Evolutionary conservation across 192 early-diverging fungal genomes (phyloP), one percentile per base, ranked within the genome.

Genomic region (Mortierella alpina): DNA sequence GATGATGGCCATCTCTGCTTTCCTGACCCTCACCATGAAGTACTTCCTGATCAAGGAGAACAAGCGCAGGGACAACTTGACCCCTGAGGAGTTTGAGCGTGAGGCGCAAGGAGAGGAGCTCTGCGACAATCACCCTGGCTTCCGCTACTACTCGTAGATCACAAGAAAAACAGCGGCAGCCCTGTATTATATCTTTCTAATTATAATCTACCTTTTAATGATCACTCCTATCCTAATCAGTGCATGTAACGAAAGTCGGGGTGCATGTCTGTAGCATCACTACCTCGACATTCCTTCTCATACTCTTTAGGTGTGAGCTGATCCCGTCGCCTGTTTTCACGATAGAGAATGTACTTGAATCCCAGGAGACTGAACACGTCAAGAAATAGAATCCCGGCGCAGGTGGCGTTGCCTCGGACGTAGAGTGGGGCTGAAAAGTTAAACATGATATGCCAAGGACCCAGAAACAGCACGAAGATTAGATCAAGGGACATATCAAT

Each of bases 21-120:
- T 90, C 17, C 40, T 88, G 7, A 84, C 90, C 13, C 22, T 90
- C 42, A 52, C 72, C 15, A 86, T 90, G 68, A 84, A 88, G 46
- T 84, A 70, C 62, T 23, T 89, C 17, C 83, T 93, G 44, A 70
- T 82, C 44, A 88, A 85, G 22, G 91, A 93, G 62, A 94, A 94
- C 72, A 83, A 66, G 39, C 84, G 87, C 18, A 77, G 86, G 44
- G 87, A 89, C 46, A 86, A 84, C 56, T 62, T 90, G 66, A 82
- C 85, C 2, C 84, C 85, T 6, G 88, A 89, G 56, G 74, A 86
- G 59, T 83, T 65, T 66, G 66, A 54, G 13, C 59, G 65, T 9
- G 88, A 89, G 41, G 66, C 73, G 7, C 54, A 73, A 15, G 78
- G 80, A 6, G 78, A 83, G 23, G 83, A 89, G 12, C 82, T 84